Base-by-base conservation (phyloP, 768 basidiomycete species). In the Mycena rebaudengoi region DNA sequence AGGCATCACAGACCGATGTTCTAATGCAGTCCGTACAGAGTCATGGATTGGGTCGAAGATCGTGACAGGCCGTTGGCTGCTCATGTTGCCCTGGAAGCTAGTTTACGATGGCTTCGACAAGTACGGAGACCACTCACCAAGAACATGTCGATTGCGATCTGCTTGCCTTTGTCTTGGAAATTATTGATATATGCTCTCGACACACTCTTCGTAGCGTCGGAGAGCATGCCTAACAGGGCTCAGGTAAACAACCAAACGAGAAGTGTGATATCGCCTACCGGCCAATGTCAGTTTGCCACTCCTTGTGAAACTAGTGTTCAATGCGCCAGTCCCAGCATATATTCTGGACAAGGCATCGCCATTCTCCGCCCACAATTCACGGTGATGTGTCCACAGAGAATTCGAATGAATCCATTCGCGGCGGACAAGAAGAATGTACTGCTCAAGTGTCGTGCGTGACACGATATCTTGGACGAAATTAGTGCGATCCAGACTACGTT, bases 141-240 rank as follows among this genome's bases (percentile, higher is more conserved):
- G 70, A 99, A 92, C 86, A 95, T 91, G 73, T 99, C 98, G 63
- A 99, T 99, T 0, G 96, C 95, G 4, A 86, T 75, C 71, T 99
- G 98, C 74, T 99, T 99, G 35, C 86, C 88, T 74, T 94, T 93
- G 74, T 99, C 98, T 70, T 96, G 92, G 73, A 99, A 98, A 73
- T 98, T 98, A 71, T 96, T 98, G 71, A 98, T 97, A 71, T 98
- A 99, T 35, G 96, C 96, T 62, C 97, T 88, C 4, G 94, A 95
- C 30, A 95, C 92, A 70, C 94, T 96, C 76, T 99, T 99, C 5
- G 95, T 97, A 4, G 97, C 98, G 79, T 99, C 96, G 6, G 95
- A 96, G 23, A 99, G 77, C 40, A 99, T 86, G 46, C 97, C 96
- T 86, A 75, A 30, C n/a, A 56, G 16, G 32, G n/a, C 55, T 59